These are phyloP conservation scores for Yamagishiella unicocca DNA, from an alignment of 139 green algal species.

Conservation along the genomic window DNA sequence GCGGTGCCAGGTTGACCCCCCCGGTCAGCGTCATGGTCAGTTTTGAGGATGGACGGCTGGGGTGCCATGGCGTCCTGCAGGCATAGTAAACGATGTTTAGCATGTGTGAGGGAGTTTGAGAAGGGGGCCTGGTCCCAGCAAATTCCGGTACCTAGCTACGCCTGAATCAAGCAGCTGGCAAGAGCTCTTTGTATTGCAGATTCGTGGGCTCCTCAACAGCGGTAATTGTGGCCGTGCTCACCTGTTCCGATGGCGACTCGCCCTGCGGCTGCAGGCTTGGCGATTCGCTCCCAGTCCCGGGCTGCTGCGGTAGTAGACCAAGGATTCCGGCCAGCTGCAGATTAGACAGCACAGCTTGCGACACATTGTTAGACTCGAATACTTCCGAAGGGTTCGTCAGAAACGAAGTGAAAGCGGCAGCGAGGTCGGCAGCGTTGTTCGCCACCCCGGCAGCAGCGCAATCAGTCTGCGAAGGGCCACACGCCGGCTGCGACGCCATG, in stretches of 20 bases:
- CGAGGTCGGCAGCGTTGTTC: neutral
- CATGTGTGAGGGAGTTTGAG: too few relatives aligned
- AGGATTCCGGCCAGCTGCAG: neutral
- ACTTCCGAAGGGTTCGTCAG: neutral
- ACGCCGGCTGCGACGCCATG: neutral
- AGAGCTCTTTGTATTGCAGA: neutral
- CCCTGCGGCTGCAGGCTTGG: neutral
- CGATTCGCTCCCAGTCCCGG: neutral
- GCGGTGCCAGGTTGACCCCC: neutral
- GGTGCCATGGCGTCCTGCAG: neutral
- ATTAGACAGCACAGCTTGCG: conserved; percentile 23
- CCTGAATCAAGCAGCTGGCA: too few relatives aligned
- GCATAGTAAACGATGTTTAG: too few relatives aligned
- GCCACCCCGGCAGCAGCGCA: neutral
- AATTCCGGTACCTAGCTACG: too few relatives aligned
- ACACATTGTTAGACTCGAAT: neutral
- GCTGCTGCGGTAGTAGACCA: conserved; percentile 11
- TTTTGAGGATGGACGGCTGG: neutral
- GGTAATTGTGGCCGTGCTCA: neutral
- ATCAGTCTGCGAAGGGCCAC: neutral
- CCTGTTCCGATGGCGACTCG: neutral
- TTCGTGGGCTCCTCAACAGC: neutral
- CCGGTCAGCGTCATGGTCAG: neutral
- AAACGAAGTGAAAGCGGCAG: conserved; percentile 3
- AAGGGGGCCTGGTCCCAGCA: too few relatives aligned